Evolutionary conservation across 139 green algal species (phyloP).

Genomic region (Tetraselmis chui): DNA sequence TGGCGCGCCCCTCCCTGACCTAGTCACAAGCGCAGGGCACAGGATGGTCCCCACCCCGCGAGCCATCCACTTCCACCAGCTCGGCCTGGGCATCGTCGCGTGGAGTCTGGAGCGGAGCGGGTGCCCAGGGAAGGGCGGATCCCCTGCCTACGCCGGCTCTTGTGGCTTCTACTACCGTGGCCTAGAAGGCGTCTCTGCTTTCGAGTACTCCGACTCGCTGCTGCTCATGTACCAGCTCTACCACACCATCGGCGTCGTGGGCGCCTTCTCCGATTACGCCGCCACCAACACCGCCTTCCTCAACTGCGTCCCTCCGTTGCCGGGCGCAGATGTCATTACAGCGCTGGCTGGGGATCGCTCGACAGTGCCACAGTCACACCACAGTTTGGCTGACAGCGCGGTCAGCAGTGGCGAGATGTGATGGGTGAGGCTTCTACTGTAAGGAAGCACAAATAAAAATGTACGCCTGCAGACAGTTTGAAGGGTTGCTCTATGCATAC

Average conservation of each 20-base stretch:
- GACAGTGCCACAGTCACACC: no score
- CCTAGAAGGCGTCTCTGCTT: neutral
- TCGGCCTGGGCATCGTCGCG: neutral
- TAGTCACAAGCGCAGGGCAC: neutral
- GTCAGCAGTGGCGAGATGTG: no score
- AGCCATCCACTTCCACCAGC: neutral
- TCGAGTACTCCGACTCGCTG: neutral
- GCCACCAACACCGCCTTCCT: neutral
- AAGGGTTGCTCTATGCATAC: no score
- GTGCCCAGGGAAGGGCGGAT: neutral
- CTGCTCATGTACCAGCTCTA: conserved; percentile 1
- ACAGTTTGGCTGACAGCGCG: no score
- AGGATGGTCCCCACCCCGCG: neutral
- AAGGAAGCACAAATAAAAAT: no score
- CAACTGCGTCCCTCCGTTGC: conserved; percentile 4
- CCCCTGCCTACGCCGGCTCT: neutral
- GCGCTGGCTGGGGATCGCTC: no score
- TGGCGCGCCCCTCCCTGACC: neutral
- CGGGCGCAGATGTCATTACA: no score
- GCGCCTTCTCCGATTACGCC: neutral
- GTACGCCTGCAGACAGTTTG: no score
- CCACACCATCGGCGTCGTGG: neutral
- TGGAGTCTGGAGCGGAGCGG: neutral
- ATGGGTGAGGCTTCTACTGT: no score
- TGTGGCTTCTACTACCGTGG: conserved; percentile 1